Percentiles rank a stretch among this genome's conserved stretches.
Conservation (phyloP, 2,329 filamentous ascomycete genomes). For the Colletotrichum chlorophyti region DNA sequence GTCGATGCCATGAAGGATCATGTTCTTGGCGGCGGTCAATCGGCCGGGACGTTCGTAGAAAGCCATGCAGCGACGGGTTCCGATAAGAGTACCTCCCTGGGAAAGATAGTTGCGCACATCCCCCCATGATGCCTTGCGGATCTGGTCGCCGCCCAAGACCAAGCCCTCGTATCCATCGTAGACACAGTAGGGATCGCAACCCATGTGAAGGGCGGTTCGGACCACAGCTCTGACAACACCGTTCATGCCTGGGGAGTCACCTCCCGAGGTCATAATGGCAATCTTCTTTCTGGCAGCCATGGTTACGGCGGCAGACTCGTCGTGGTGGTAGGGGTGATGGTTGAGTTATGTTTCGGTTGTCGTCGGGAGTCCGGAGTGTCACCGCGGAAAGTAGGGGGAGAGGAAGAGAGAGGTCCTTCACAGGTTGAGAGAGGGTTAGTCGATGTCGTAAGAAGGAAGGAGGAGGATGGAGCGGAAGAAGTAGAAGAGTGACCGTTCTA, state of each 20-base stretch:
- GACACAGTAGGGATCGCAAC: constrained; percentile 79
- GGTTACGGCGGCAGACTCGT: constrained; percentile 27
- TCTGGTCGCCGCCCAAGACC: constrained; percentile 86
- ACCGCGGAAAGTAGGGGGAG: constrained; percentile 4
- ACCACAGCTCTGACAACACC: constrained; percentile 89
- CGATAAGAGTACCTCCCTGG: constrained; percentile 94
- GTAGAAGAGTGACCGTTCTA: too few species aligned
- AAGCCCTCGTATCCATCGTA: constrained; percentile 97
- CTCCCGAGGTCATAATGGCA: constrained; percentile 92
- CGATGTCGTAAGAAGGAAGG: not conserved
- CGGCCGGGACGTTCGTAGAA: constrained; percentile 91
- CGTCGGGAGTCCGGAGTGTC: constrained; percentile 16
- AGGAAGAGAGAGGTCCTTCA: not conserved
- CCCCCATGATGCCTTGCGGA: constrained; percentile 87
- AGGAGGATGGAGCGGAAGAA: too few species aligned
- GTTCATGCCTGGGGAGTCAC: constrained; percentile 96
- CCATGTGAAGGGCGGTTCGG: constrained; percentile 86
- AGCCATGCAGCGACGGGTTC: constrained; percentile 89
- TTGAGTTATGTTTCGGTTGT: too few species aligned
- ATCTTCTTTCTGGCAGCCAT: constrained; percentile 69
- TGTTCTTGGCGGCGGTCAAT: constrained; percentile 87
- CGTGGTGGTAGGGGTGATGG: not conserved
- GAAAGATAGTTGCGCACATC: constrained; percentile 94
- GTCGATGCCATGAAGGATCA: constrained; percentile 92
- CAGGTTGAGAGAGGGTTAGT: constrained; percentile 4